Evolutionary conservation across 176 grass and related monocot genomes (phyloP), one percentile per base, ranked within the genome.

Genomic region (Triticum dicoccoides): DNA sequence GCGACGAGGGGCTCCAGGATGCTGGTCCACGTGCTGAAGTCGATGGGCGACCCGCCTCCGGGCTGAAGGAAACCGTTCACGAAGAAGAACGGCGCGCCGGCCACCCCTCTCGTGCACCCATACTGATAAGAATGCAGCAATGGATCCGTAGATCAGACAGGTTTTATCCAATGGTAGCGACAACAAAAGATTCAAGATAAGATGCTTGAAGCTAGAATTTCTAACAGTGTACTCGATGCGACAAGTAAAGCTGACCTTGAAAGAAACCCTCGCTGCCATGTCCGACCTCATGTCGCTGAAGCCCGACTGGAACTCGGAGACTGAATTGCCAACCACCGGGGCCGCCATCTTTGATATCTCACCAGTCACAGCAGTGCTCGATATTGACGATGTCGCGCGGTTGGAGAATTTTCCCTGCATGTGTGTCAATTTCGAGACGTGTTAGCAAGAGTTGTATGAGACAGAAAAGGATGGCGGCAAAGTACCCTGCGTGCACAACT

Each of bases 51-150:
- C 8, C 96, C 96, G 34, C 74, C 90, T 72, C 79, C 88, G 69
- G 93, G 92, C 80, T 89, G 79, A 10, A 96, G 69, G 85, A 98
- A 98, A 23, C 96, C 96, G 61, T 98, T 98, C 51, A 98, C 93
- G 56, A 92, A 98, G 82, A 98, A 98, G 89, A 89, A 98, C 0
- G 93, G 96, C 2, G 94, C 94, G 24, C 92, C 92, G 4, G 49
- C 56, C 6, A 98, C 97, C 11, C 93, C 97, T 77, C 92, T 85
- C n/a, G 90, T 88, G 85, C 97, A 94, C 71, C 97, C 97, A 25
- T 98, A 98, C 97, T 98, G 79, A 13, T 49, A 10, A 83, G 25
- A 80, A 25, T 35, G 18, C 10, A 90, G 21, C 61, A 71, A 71
- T 5, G 32, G 83, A 45, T 32, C 62, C 32, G 32, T 8, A 8